Evolutionary conservation across 306 rosid species (phyloP).

Genomic region (Citrullus colocynthis): DNA sequence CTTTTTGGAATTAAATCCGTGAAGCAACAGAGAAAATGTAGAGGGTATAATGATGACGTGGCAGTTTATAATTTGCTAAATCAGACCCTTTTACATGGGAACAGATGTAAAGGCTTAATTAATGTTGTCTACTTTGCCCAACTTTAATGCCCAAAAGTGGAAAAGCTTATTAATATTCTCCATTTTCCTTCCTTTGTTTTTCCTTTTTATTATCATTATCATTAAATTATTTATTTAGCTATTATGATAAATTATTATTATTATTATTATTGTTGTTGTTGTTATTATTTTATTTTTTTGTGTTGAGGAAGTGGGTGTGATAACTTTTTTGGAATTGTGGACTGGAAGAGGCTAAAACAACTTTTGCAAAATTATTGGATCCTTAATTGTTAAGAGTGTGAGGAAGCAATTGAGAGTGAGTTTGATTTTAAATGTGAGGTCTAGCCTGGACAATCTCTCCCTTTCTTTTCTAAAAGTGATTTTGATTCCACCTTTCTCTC

Average conservation of each 20-base stretch:
- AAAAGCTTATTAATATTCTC: background rate
- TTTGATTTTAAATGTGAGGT: slow-evolving; percentile 17
- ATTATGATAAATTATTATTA: background rate
- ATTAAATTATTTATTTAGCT: background rate
- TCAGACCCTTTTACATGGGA: background rate
- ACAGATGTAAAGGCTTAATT: slow-evolving; percentile 1
- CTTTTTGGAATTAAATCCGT: background rate
- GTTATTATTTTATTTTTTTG: background rate
- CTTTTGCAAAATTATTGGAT: background rate
- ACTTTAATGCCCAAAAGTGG: background rate
- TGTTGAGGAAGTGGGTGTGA: background rate
- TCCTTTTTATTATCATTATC: too few species aligned
- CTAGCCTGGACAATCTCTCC: slow-evolving; percentile 39
- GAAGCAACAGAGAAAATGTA: background rate
- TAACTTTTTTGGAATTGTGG: background rate
- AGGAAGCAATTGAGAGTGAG: background rate
- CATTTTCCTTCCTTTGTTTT: background rate
- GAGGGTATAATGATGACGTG: background rate
- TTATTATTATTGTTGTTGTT: background rate
- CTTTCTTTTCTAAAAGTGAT: slow-evolving; percentile 27
- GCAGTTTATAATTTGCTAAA: background rate
- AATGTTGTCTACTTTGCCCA: background rate
- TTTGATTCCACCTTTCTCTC: slow-evolving; percentile 8
- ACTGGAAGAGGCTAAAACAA: background rate
- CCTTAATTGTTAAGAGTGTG: slow-evolving; percentile 55